These are phyloP conservation scores for Dactylellina parvicollis DNA, from an alignment of 2,329 filamentous ascomycete genomes.

Conservation along the genomic window DNA sequence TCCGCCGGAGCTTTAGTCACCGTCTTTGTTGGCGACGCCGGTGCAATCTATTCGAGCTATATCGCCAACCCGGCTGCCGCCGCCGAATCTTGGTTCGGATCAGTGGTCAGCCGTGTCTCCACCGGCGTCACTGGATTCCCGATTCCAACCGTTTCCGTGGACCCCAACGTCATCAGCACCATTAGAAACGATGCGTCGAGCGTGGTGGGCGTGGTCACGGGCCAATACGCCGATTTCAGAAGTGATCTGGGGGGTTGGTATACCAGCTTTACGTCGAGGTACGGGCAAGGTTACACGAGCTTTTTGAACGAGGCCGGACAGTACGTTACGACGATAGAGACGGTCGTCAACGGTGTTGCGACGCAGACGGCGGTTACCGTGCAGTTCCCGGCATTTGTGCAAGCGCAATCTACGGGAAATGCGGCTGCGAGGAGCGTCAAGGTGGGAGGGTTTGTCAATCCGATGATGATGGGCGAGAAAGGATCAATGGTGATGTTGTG, in stretches of 20 bases:
- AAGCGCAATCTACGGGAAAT: slow-evolving; percentile 39
- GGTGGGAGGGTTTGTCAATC: slow-evolving; percentile 19
- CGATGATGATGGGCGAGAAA: slow-evolving; percentile 15
- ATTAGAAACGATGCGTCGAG: slow-evolving; percentile 17
- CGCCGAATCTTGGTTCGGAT: slow-evolving; percentile 30
- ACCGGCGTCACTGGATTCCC: slow-evolving; percentile 35
- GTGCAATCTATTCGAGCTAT: slow-evolving; percentile 38
- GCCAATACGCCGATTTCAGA: slow-evolving; percentile 37
- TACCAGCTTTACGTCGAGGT: slow-evolving; percentile 39
- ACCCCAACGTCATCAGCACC: slow-evolving; percentile 10
- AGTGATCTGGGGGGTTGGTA: slow-evolving; percentile 47
- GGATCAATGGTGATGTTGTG: slow-evolving; percentile 42
- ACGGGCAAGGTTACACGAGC: slow-evolving; percentile 38
- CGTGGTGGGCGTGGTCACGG: neutral
- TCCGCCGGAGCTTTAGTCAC: slow-evolving; percentile 28
- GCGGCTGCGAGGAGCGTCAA: slow-evolving; percentile 21
- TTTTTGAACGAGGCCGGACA: slow-evolving; percentile 46
- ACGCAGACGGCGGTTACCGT: slow-evolving; percentile 44
- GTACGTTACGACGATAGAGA: slow-evolving; percentile 45
- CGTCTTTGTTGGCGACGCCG: slow-evolving; percentile 35
- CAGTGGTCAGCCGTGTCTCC: slow-evolving; percentile 8
- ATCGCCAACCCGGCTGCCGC: slow-evolving; percentile 43
- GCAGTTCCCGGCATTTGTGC: slow-evolving; percentile 47
- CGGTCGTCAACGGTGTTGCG: slow-evolving; percentile 35
- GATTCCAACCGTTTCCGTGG: slow-evolving; percentile 29